Conservation (phyloP, 129 eudicot species). For the Helichrysum umbraculigerum region DNA sequence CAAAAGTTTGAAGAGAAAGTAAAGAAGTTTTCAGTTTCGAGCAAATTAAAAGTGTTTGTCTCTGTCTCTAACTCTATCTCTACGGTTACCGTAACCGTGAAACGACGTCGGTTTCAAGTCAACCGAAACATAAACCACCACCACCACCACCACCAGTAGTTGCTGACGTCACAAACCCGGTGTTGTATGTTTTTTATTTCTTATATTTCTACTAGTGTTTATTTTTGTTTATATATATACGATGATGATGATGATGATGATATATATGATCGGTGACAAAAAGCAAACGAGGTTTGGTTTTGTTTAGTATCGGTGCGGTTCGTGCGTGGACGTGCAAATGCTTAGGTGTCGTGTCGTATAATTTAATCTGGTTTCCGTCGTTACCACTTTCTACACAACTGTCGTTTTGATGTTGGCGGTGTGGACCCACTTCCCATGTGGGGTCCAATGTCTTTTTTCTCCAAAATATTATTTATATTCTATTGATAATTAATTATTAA, state of each 20-base stretch:
- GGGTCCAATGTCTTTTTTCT: neutral
- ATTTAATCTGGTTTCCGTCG: slow-evolving; percentile 14
- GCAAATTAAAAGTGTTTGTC: slow-evolving; percentile 11
- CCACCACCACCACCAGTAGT: neutral
- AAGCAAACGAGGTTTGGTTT: neutral
- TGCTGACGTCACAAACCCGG: neutral
- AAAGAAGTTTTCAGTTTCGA: slow-evolving; percentile 38
- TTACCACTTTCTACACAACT: slow-evolving; percentile 26
- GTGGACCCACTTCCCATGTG: slow-evolving; percentile 8
- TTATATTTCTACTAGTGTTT: neutral
- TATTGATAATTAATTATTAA: no score
- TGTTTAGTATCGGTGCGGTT: slow-evolving; percentile 21
- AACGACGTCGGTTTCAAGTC: slow-evolving; percentile 36
- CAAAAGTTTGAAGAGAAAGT: slow-evolving; percentile 32
- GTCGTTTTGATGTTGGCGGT: slow-evolving; percentile 14
- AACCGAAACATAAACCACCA: neutral
- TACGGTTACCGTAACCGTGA: slow-evolving; percentile 21
- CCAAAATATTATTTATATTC: neutral
- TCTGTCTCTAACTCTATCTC: neutral
- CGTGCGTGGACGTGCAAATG: slow-evolving; percentile 37
- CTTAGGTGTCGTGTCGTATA: slow-evolving; percentile 15
- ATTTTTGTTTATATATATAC: neutral
- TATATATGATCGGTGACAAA: neutral
- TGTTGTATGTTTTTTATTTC: neutral
- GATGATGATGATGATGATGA: no score